These are phyloP conservation scores for Teunomyces lycoperdinae DNA, from an alignment of 805 yeast genomes.

Conservation along the genomic window DNA sequence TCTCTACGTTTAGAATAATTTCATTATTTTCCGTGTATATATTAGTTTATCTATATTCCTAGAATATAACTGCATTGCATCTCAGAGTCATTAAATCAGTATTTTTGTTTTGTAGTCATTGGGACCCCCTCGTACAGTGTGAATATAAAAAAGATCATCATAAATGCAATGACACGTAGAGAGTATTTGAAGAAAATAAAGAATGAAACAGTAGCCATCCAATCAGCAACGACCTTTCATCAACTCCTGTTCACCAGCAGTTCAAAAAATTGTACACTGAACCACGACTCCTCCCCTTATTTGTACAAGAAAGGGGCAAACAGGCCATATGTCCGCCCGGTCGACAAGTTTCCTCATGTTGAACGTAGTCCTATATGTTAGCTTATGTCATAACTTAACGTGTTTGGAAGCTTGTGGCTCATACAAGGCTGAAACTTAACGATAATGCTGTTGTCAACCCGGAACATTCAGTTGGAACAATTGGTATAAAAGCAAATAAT, in stretches of 20 bases:
- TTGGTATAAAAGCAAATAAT: conserved; percentile 51
- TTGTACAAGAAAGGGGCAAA: conserved; percentile 41
- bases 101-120: conserved; percentile 38
- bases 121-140: conserved; percentile 52
- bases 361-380: conserved; percentile 7
- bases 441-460: conserved; percentile 53
- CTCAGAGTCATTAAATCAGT: conserved; percentile 57
- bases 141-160: conserved; percentile 50
- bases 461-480: conserved; percentile 58
- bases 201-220: conserved; percentile 8
- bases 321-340: conserved; percentile 51
- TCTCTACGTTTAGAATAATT: no score
- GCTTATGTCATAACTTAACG: not conserved
- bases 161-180: conserved; percentile 16
- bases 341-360: conserved; percentile 43
- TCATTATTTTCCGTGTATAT: not conserved
- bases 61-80: conserved; percentile 3
- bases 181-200: conserved; percentile 17
- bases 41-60: not conserved
- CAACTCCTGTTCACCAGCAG: conserved; percentile 46
- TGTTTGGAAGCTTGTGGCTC: conserved; percentile 29
- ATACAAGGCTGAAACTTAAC: conserved; percentile 66
- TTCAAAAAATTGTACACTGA: conserved; percentile 52
- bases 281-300: conserved; percentile 45
- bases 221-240: conserved; percentile 50